These are phyloP conservation scores for Hypomontagnella submonticulosa DNA, from an alignment of 495 filamentous ascomycete genomes.

Conservation along the genomic window DNA sequence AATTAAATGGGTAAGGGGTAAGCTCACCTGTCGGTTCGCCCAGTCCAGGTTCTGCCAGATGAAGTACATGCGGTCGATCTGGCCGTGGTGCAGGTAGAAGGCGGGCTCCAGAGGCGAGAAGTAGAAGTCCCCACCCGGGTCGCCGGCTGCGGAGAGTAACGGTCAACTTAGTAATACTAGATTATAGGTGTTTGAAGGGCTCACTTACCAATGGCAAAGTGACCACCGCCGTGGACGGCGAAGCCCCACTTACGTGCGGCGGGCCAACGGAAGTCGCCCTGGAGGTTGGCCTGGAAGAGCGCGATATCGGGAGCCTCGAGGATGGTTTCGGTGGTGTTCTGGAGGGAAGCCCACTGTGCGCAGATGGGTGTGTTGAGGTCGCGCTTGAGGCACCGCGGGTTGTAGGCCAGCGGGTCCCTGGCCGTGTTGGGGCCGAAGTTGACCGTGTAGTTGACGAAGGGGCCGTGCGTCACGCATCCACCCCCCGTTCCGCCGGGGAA, in stretches of 20 bases:
- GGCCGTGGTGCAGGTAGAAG: constrained; percentile 77
- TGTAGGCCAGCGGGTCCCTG: constrained; percentile 47
- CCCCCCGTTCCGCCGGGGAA: constrained; percentile 45
- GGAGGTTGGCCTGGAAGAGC: constrained; percentile 53
- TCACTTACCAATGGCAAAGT: constrained; percentile 47
- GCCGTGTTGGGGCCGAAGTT: constrained; percentile 52
- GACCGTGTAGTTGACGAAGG: constrained; percentile 51
- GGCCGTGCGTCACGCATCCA: constrained; percentile 52
- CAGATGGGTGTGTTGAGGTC: constrained; percentile 53
- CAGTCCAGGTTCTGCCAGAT: constrained; percentile 71
- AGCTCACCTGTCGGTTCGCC: constrained; percentile 51
- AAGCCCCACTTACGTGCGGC: constrained; percentile 45
- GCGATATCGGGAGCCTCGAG: constrained; percentile 44
- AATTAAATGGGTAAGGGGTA: constrained; percentile 4
- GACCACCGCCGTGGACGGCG: constrained; percentile 54
- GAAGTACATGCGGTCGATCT: constrained; percentile 76
- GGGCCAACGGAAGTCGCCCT: constrained; percentile 49
- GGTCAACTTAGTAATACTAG: not conserved
- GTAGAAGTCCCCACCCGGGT: constrained; percentile 65
- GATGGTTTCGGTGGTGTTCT: constrained; percentile 56
- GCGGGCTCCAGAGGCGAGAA: constrained; percentile 72
- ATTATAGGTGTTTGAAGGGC: not conserved
- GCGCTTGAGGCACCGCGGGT: constrained; percentile 57
- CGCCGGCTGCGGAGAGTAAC: constrained; percentile 39
- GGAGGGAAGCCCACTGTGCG: constrained; percentile 49